Evolutionary conservation across 169 alveolate species (phyloP).

Genomic region (Eimeria nieschulzi): DNA sequence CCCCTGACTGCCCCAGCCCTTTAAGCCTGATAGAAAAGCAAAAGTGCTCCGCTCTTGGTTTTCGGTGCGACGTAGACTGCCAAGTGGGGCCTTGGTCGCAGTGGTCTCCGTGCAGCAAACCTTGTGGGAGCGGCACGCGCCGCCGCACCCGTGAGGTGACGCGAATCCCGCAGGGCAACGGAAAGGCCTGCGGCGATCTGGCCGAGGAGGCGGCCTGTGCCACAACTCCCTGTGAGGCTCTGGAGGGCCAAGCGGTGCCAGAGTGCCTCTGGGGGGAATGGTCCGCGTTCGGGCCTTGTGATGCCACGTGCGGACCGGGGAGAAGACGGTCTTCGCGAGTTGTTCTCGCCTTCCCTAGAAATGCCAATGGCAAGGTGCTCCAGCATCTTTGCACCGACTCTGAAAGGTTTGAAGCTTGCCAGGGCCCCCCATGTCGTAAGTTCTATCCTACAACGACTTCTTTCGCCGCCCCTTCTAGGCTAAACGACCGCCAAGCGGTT

Average conservation of each 20-base stretch:
- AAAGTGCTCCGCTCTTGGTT: slow-evolving; percentile 55
- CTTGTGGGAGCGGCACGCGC: slow-evolving; percentile 80
- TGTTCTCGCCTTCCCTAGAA: slow-evolving; percentile 67
- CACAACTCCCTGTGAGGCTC: slow-evolving; percentile 64
- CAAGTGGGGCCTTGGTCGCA: slow-evolving; percentile 80
- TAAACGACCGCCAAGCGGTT: too few relatives aligned
- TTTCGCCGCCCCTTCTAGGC: too few relatives aligned
- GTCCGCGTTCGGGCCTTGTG: slow-evolving; percentile 78
- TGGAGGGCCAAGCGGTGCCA: slow-evolving; percentile 66
- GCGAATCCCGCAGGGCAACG: slow-evolving; percentile 73
- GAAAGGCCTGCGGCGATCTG: slow-evolving; percentile 74
- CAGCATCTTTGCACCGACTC: slow-evolving; percentile 43
- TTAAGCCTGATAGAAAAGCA: slow-evolving; percentile 20
- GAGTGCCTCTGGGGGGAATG: slow-evolving; percentile 77
- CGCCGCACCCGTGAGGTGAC: slow-evolving; percentile 75
- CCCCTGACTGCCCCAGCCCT: slow-evolving; percentile 69
- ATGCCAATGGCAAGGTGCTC: slow-evolving; percentile 39
- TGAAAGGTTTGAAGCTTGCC: slow-evolving; percentile 55
- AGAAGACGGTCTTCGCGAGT: slow-evolving; percentile 67
- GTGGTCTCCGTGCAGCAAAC: slow-evolving; percentile 75
- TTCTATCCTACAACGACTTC: neutral
- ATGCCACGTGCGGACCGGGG: slow-evolving; percentile 80
- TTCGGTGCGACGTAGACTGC: slow-evolving; percentile 78
- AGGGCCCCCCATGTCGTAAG: slow-evolving; percentile 73
- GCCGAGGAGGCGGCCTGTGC: slow-evolving; percentile 76